phyloP scores from a whole-genome alignment of 371 early-diverging fungal species.

The Dinochytrium kinnereticum region DNA sequence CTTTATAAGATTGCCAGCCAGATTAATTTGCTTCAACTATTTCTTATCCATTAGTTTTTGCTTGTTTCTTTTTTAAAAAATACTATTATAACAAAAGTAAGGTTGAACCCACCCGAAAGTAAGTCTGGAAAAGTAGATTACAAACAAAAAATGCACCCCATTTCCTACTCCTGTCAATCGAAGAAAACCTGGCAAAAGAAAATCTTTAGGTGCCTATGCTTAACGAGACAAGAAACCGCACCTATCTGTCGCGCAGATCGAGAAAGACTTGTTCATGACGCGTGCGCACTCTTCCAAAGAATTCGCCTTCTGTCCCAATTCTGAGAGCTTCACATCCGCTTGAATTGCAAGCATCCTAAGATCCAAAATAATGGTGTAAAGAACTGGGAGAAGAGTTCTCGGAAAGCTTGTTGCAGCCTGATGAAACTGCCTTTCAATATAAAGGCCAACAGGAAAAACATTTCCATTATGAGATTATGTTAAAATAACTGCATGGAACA shows the following conservation, averaged over 20 bases:
- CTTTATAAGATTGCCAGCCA: conserved; percentile 83
- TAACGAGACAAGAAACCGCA: conserved; percentile 33
- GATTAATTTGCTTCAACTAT: conserved; percentile 75
- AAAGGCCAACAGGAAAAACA: too few species aligned
- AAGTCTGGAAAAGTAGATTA: conserved; percentile 81
- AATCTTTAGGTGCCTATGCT: not conserved
- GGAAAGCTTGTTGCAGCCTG: conserved; percentile 30
- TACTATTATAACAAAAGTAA: too few species aligned
- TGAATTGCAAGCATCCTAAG: conserved; percentile 27
- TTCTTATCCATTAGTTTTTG: not conserved
- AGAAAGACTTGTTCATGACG: conserved; percentile 84
- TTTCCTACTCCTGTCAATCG: conserved; percentile 70
- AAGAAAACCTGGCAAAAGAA: conserved; percentile 37
- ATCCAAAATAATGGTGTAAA: conserved; percentile 65
- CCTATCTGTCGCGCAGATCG: conserved; percentile 84
- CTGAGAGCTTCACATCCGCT: conserved; percentile 63
- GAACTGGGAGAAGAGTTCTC: conserved; percentile 45
- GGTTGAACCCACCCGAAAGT: conserved; percentile 79
- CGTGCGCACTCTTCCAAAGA: conserved; percentile 84
- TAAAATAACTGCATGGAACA: not conserved
- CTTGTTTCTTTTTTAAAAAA: too few species aligned
- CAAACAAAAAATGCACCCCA: conserved; percentile 89
- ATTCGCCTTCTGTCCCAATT: conserved; percentile 54
- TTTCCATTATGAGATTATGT: too few species aligned
- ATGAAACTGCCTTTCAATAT: conserved; percentile 43